phyloP scores from a whole-genome alignment of 306 rosid species.

The Hippophae tibetana region DNA sequence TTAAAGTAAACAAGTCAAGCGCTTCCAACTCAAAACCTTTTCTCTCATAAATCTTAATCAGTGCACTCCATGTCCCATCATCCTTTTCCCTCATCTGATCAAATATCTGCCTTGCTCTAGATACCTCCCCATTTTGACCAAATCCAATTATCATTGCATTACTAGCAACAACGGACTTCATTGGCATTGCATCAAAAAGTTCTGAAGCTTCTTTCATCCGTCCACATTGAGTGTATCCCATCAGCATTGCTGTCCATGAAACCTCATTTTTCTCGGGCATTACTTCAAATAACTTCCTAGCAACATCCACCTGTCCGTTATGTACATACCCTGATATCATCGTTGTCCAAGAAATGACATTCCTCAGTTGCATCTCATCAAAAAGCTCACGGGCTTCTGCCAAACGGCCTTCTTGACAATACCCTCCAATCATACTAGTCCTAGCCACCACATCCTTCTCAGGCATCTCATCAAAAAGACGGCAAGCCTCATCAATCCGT shows the following conservation, averaged over 20 bases:
- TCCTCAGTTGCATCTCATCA: slow-evolving; percentile 23
- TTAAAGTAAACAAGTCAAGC: slow-evolving; percentile 26
- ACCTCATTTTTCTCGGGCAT: slow-evolving; percentile 35
- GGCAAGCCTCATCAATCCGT: slow-evolving; percentile 10
- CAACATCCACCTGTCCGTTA: slow-evolving; percentile 24
- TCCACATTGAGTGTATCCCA: slow-evolving; percentile 29
- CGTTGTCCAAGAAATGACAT: slow-evolving; percentile 33
- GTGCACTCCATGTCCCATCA: slow-evolving; percentile 31
- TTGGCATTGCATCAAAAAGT: slow-evolving; percentile 26
- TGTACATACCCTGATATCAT: slow-evolving; percentile 36
- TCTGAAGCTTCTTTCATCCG: slow-evolving; percentile 26
- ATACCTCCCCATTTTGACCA: slow-evolving; percentile 24
- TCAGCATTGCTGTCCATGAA: slow-evolving; percentile 32
- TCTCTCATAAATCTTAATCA: slow-evolving; percentile 31
- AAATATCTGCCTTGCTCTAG: slow-evolving; percentile 18
- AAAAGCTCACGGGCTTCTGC: slow-evolving; percentile 28
- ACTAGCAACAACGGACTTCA: slow-evolving; percentile 17
- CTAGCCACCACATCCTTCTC: slow-evolving; percentile 14
- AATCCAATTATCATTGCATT: slow-evolving; percentile 27
- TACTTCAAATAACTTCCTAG: slow-evolving; percentile 27
- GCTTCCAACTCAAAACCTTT: slow-evolving; percentile 28
- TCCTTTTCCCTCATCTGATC: slow-evolving; percentile 23
- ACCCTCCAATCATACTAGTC: slow-evolving; percentile 13
- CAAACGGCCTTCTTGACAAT: slow-evolving; percentile 12
- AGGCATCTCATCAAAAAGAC: slow-evolving; percentile 5